A percentile compares a stretch with the other conserved stretches of the same genome.
Evolutionary conservation across 192 early-diverging fungal species (phyloP).

Genomic region (Backusella sp.): DNA sequence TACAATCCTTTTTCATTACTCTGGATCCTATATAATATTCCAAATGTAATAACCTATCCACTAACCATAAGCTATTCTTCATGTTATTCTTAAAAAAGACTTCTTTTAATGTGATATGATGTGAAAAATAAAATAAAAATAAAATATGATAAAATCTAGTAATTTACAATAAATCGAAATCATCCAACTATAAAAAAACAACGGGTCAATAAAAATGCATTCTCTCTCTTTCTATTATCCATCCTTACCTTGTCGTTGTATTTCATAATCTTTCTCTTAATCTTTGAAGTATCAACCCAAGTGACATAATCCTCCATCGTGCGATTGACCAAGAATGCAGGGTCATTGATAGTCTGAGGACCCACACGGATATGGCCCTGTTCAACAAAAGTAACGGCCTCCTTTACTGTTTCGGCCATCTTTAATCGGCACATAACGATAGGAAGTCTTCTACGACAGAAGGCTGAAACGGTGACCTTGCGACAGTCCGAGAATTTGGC

Average conservation of each 20-base stretch:
- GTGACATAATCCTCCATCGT: slow-evolving; percentile 97
- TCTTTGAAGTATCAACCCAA: slow-evolving; percentile 97
- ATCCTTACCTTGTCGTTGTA: slow-evolving; percentile 79
- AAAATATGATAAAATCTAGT: not conserved
- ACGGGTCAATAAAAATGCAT: not conserved
- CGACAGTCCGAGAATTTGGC: slow-evolving; percentile 76
- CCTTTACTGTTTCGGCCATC: slow-evolving; percentile 92
- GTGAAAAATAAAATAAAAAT: not conserved
- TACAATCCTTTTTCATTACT: too few species aligned
- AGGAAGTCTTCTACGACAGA: slow-evolving; percentile 86
- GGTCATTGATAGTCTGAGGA: slow-evolving; percentile 86
- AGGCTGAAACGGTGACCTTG: slow-evolving; percentile 82
- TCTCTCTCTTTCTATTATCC: not conserved
- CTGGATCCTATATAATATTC: too few species aligned
- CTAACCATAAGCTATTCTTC: not conserved
- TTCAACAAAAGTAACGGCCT: slow-evolving; percentile 88
- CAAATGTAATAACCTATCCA: not conserved
- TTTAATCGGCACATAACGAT: slow-evolving; percentile 93
- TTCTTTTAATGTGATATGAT: not conserved
- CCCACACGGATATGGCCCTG: slow-evolving; percentile 96
- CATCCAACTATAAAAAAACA: slow-evolving; percentile 64
- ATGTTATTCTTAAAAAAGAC: not conserved
- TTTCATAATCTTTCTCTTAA: slow-evolving; percentile 95
- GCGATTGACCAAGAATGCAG: slow-evolving; percentile 81
- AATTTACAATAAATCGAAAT: slow-evolving; percentile 80